Evolutionary conservation across 1,139 yeast genomes (phyloP), one percentile per base, ranked within the genome.

Genomic region (Taphrina flavorubra): DNA sequence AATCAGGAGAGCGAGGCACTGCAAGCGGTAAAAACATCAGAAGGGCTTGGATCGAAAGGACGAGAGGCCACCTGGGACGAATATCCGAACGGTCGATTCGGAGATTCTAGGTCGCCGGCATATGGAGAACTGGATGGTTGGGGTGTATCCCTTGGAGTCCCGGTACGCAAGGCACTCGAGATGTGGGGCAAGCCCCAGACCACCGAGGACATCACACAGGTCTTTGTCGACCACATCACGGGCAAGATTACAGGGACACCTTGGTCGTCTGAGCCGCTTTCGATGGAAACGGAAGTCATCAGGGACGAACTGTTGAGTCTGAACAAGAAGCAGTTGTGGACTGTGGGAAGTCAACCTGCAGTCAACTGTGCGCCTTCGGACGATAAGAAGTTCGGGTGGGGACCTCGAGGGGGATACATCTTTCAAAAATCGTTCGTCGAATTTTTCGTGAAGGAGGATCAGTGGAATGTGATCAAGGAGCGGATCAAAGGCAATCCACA

Each of bases 1-100:
- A 31, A 31, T 16, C 20, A 13, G 25, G 31, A 44, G 4, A n/a
- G 51, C 13, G 61, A 63, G 31, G 47, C 25, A 10, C 60, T 39
- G 13, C 53, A 53, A 53, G 67, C 61, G 25, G 56, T 55, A 31
- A 49, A 53, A 13, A 60, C 46, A 25, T 67, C 70, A 16, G 70
- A 68, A 46, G 71, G 71, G 13, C 65, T 53, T 40, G 70, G 70
- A 46, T 55, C 89, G 1, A 77, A 90, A 57, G 97, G 97, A 36
- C 86, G 92, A 73, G 96, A 90, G 78, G 97, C 97, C 10, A 90
- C 95, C 1, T 94, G 99, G 99, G 99, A 94, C 81, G 99, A 94
- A 76, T 94, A 91, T 78, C 96, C 98, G 18, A 94, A 94, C 77
- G 99, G 99, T 75, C 85, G 99, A 79, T 94, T 92, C 78, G 97